phyloP scores from a whole-genome alignment of 768 basidiomycete species.

The Psilocybe azurescens region DNA sequence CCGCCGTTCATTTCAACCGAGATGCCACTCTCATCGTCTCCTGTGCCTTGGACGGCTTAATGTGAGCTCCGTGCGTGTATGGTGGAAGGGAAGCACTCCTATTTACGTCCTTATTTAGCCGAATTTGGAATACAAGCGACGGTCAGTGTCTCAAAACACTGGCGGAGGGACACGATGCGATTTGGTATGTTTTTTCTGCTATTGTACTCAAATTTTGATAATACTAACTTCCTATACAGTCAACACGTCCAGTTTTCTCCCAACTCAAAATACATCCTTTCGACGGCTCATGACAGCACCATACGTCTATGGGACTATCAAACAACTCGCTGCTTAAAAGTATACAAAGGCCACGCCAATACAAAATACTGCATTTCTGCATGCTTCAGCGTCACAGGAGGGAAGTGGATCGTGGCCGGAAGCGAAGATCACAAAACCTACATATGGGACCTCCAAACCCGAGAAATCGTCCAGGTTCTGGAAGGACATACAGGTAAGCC shows the following conservation, averaged over 20 bases:
- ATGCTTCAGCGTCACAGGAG: slow-evolving; percentile 84
- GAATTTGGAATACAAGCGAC: slow-evolving; percentile 92
- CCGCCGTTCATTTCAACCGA: slow-evolving; percentile 91
- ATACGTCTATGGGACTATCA: slow-evolving; percentile 97
- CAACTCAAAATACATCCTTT: slow-evolving; percentile 93
- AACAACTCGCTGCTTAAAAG: slow-evolving; percentile 88
- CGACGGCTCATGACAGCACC: slow-evolving; percentile 90
- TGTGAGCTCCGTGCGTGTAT: slow-evolving; percentile 57
- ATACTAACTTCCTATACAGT: slow-evolving; percentile 37
- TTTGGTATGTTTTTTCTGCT: slow-evolving; percentile 57
- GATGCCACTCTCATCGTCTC: slow-evolving; percentile 93
- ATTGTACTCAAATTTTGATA: not conserved
- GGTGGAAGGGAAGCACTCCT: not conserved
- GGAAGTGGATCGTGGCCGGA: slow-evolving; percentile 91
- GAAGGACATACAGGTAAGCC: slow-evolving; percentile 74
- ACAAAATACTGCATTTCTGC: slow-evolving; percentile 84
- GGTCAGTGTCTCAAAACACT: slow-evolving; percentile 97
- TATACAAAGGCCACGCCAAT: slow-evolving; percentile 85
- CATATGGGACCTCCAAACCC: slow-evolving; percentile 89
- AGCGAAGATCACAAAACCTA: slow-evolving; percentile 91
- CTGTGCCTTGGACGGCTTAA: slow-evolving; percentile 90
- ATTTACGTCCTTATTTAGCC: slow-evolving; percentile 51
- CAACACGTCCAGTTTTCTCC: slow-evolving; percentile 95
- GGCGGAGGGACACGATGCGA: slow-evolving; percentile 85
- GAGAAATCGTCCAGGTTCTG: slow-evolving; percentile 82